These are phyloP conservation scores for Amylocarpus encephaloides DNA, from an alignment of 2,329 filamentous ascomycete genomes.

Conservation along the genomic window DNA sequence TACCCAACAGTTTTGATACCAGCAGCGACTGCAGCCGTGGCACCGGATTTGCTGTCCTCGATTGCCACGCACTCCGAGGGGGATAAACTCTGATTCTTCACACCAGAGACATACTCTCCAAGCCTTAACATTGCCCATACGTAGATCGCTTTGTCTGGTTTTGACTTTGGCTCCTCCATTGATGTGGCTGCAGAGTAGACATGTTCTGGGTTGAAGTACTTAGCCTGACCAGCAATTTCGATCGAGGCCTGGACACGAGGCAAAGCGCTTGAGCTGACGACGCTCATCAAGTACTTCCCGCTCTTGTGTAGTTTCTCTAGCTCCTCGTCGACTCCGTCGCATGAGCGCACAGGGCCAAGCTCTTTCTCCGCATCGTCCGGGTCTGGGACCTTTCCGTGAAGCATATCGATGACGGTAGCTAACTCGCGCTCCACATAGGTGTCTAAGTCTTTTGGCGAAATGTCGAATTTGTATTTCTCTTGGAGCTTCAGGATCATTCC, in stretches of 20 bases:
- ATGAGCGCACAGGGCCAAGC: slow-evolving; percentile 45
- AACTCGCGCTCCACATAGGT: slow-evolving; percentile 71
- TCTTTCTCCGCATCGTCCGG: background rate
- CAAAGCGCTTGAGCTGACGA: slow-evolving; percentile 76
- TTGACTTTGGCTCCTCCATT: slow-evolving; percentile 72
- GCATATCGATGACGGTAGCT: slow-evolving; percentile 75
- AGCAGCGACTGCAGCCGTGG: slow-evolving; percentile 68
- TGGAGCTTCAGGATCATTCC: slow-evolving; percentile 79
- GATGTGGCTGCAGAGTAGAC: slow-evolving; percentile 80
- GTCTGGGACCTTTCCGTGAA: slow-evolving; percentile 51
- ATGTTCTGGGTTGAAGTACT: slow-evolving; percentile 69
- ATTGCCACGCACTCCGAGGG: slow-evolving; percentile 65
- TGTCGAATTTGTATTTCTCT: slow-evolving; percentile 66
- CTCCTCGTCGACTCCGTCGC: slow-evolving; percentile 60
- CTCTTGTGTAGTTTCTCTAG: slow-evolving; percentile 57
- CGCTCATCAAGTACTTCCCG: slow-evolving; percentile 65
- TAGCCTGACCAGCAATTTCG: slow-evolving; percentile 70
- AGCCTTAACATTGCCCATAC: slow-evolving; percentile 54
- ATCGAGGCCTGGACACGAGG: slow-evolving; percentile 72
- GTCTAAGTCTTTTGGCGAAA: slow-evolving; percentile 63
- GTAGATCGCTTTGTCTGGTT: slow-evolving; percentile 89
- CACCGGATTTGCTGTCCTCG: slow-evolving; percentile 84
- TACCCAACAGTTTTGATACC: slow-evolving; percentile 79
- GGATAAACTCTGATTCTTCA: background rate
- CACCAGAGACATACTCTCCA: background rate